Percentiles rank a stretch among this genome's conserved stretches.
Conservation (phyloP, 495 filamentous ascomycete genomes). For the Aspergillus asperescens region DNA sequence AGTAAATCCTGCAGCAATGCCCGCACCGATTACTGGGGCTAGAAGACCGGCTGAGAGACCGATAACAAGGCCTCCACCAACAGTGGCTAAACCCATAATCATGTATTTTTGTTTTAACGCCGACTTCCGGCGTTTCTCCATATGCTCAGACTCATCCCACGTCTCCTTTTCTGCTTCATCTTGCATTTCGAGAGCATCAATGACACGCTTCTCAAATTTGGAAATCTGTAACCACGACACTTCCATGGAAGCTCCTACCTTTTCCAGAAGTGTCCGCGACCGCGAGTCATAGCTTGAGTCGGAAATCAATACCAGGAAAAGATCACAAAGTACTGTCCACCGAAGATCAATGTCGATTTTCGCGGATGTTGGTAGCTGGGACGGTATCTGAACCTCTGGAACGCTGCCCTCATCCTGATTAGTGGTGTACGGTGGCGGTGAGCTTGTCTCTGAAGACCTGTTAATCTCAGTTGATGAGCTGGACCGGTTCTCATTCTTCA, state of each 20-base stretch:
- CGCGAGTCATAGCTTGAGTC: constrained; percentile 90
- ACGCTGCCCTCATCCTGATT: constrained; percentile 64
- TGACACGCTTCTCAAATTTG: constrained; percentile 94
- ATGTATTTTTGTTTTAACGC: constrained; percentile 77
- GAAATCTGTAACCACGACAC: constrained; percentile 92
- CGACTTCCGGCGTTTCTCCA: constrained; percentile 77
- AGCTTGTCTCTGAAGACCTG: constrained; percentile 31
- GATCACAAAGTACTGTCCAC: constrained; percentile 95
- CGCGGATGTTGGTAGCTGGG: constrained; percentile 69
- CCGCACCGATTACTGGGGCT: constrained; percentile 91
- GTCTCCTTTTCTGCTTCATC: constrained; percentile 86
- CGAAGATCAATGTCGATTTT: constrained; percentile 94
- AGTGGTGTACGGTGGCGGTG: constrained; percentile 74
- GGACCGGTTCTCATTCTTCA: constrained; percentile 23
- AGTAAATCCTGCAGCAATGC: constrained; percentile 89
- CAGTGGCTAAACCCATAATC: constrained; percentile 95
- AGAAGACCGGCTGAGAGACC: constrained; percentile 88
- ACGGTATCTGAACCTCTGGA: constrained; percentile 70
- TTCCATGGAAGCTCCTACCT: constrained; percentile 69
- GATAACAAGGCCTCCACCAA: constrained; percentile 93
- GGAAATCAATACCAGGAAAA: constrained; percentile 92
- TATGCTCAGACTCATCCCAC: constrained; percentile 95
- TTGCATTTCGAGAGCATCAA: constrained; percentile 96
- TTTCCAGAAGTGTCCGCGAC: constrained; percentile 79
- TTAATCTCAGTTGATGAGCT: constrained; percentile 30